Evolutionary conservation across 73 alveolate species (phyloP), one percentile per base, ranked within the genome.

Genomic region (Paramecium caudatum): DNA sequence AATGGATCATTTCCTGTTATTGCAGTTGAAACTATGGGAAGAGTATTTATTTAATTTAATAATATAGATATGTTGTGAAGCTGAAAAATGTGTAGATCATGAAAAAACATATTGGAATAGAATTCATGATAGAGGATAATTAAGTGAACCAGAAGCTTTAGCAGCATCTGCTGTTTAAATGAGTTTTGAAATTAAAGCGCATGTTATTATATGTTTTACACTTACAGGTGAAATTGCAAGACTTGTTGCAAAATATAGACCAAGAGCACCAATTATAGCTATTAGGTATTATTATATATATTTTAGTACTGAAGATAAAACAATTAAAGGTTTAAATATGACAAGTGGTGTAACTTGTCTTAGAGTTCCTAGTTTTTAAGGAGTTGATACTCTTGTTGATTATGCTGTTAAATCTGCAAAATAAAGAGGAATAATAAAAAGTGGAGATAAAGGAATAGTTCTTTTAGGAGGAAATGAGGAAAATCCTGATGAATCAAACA

Each of bases 381-480:
- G 96, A 45, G 94, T 41, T 33, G 97, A 91, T 70, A 90, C 74
- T 68, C 90, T 92, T 6, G 69, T 95, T 69, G 91, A 90, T 61
- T 70, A 90, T n/a, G 97, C 93, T 30, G 90, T 93, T 55, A 91
- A 93, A 68, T 91, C 94, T 3, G 98, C 98, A 46, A 94, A 96
- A 88, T 96, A 94, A 39, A 82, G 83, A 82, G 97, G 97, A 63
- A 91, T 95, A 87, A 93, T 95, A 74, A 91, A 92, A 68, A 62
- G 96, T n/a, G 99, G 99, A 5, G 92, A 96, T 81, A 94, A 90
- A 23, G 97, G 91, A 7, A 95, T 94, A 4, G 95, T 95, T n/a
- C 82, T 96, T 65, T 97, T 95, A 55, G 98, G 99, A 16, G 88
- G 92, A 43, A 83, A 93, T 55, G 99, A 97, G 74, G 98, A 96